These are phyloP conservation scores for Gyromitra esculenta DNA, from an alignment of 2,329 filamentous ascomycete genomes.

Conservation along the genomic window DNA sequence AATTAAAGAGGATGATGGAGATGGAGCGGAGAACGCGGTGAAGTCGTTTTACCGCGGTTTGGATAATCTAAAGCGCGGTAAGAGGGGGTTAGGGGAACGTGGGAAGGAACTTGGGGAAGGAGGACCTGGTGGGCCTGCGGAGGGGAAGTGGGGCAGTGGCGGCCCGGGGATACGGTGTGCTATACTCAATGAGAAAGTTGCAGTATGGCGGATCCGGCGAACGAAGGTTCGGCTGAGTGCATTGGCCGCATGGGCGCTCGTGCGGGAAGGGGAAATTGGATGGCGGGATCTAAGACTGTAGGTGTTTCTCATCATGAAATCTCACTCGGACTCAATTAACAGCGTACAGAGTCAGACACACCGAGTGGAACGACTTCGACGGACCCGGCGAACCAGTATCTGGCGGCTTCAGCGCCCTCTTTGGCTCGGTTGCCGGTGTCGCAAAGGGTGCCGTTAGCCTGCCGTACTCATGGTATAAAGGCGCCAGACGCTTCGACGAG, in stretches of 20 bases:
- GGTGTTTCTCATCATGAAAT: neutral
- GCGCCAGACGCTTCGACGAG: slow-evolving; percentile 43
- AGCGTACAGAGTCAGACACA: slow-evolving; percentile 67
- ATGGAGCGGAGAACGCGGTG: slow-evolving; percentile 76
- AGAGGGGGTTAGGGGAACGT: slow-evolving; percentile 42
- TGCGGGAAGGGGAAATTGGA: slow-evolving; percentile 31
- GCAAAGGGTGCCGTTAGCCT: slow-evolving; percentile 72
- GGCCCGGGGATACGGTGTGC: slow-evolving; percentile 70
- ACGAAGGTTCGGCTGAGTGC: slow-evolving; percentile 61
- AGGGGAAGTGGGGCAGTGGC: slow-evolving; percentile 60
- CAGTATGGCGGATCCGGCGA: slow-evolving; percentile 73
- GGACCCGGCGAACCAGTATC: slow-evolving; percentile 78
- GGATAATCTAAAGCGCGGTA: slow-evolving; percentile 60
- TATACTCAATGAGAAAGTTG: slow-evolving; percentile 70
- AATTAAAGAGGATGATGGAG: slow-evolving; percentile 71
- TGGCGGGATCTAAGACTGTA: slow-evolving; percentile 59
- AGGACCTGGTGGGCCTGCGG: slow-evolving; percentile 60
- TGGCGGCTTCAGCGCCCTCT: slow-evolving; percentile 70
- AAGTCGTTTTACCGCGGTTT: slow-evolving; percentile 71
- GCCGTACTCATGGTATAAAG: slow-evolving; percentile 69
- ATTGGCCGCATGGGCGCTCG: slow-evolving; percentile 39
- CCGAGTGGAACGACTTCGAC: slow-evolving; percentile 80
- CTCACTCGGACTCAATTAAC: slow-evolving; percentile 24
- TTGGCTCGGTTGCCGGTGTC: slow-evolving; percentile 73
- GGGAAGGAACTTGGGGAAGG: slow-evolving; percentile 58